Percentiles rank a stretch among this genome's conserved stretches.
Evolutionary conservation across 805 yeast genomes (phyloP).

Genomic region (Wickerhamiella kazuoi): DNA sequence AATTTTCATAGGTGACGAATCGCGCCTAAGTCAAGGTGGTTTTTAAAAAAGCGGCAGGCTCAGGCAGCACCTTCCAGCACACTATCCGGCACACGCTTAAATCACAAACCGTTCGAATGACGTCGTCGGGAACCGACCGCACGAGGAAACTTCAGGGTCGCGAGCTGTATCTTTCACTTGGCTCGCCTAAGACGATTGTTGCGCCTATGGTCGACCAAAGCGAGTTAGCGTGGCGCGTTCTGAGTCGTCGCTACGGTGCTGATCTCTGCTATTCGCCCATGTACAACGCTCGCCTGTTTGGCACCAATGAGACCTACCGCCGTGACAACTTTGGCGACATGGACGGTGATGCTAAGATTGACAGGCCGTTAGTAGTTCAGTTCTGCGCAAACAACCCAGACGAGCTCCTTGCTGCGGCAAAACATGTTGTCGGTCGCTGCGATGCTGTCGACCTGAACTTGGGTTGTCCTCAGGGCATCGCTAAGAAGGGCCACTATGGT

Average conservation of each 20-base stretch:
- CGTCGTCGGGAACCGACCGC: not conserved
- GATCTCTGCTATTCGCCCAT: constrained; percentile 90
- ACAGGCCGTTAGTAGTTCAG: constrained; percentile 82
- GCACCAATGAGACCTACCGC: constrained; percentile 67
- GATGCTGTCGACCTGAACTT: constrained; percentile 92
- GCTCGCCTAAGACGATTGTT: constrained; percentile 64
- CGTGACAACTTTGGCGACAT: constrained; percentile 41
- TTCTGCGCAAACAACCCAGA: constrained; percentile 96
- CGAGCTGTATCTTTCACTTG: constrained; percentile 48
- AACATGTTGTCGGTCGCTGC: constrained; percentile 59
- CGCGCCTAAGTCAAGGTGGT: too few relatives aligned
- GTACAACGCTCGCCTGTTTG: constrained; percentile 86
- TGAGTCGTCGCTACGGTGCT: constrained; percentile 81
- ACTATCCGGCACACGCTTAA: not conserved
- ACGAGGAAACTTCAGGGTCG: constrained; percentile 41
- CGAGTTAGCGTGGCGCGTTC: constrained; percentile 85
- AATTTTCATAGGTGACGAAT: too few relatives aligned
- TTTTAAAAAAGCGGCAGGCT: too few relatives aligned
- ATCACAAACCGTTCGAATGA: not conserved
- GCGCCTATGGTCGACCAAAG: constrained; percentile 99
- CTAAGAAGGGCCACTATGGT: constrained; percentile 86
- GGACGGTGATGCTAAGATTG: constrained; percentile 55
- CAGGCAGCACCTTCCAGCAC: not conserved
- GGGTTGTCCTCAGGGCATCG: constrained; percentile 98
- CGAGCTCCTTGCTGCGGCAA: constrained; percentile 63